phyloP scores from a whole-genome alignment of 495 filamentous ascomycete genomes.

The Astrothelium macrocarpum region DNA sequence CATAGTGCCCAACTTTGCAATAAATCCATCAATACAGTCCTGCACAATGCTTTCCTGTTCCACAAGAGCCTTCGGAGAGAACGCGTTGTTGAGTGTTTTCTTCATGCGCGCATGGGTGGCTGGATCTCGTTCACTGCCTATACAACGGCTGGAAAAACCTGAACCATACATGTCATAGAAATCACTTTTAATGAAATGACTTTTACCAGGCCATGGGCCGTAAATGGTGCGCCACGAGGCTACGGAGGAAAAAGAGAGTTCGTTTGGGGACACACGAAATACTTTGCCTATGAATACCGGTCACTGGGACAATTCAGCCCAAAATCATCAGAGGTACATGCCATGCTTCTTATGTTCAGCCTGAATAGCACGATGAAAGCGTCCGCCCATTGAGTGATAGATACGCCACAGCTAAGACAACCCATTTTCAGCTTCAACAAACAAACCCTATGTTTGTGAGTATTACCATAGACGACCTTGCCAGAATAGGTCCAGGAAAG shows the following conservation, averaged over 20 bases:
- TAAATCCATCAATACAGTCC: conserved; percentile 27
- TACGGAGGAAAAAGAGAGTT: conserved; percentile 16
- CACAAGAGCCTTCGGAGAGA: conserved; percentile 26
- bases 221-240: conserved; percentile 17
- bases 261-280: conserved; percentile 21
- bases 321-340: no score
- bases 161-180: background rate
- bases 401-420: no score
- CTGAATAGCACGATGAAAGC: no score
- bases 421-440: no score
- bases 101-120: conserved; percentile 9
- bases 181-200: background rate
- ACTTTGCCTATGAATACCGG: no score
- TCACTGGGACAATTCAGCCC: no score
- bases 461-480: no score
- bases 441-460: no score
- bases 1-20: conserved; percentile 21
- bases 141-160: background rate
- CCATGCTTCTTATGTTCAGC: no score
- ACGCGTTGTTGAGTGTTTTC: conserved; percentile 21
- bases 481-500: no score
- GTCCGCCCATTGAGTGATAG: no score
- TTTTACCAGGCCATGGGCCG: background rate
- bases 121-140: background rate
- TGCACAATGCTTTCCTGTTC: conserved; percentile 29